A percentile compares a stretch with the other conserved stretches of the same genome.
These are phyloP conservation scores for Dipteronia dyeriana DNA, from an alignment of 345 rosid genomes.

Conservation along the genomic window DNA sequence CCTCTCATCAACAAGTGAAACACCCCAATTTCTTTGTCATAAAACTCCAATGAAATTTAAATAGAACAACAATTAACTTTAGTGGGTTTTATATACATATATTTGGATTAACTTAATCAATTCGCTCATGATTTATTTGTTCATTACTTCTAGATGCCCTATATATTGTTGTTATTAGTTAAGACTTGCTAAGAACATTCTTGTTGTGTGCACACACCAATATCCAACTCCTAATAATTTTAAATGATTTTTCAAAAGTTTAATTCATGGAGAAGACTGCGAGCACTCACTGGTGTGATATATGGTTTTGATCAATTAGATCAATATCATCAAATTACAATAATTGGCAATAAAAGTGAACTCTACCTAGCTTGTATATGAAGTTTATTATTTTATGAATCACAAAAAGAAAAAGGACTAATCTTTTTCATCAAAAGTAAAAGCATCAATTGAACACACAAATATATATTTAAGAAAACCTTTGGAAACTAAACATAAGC, in stretches of 20 bases:
- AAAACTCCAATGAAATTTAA: no score
- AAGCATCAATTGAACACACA: no score
- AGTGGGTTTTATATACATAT: no score
- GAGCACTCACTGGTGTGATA: not conserved
- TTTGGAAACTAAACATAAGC: no score
- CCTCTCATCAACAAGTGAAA: no score
- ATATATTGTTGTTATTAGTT: no score
- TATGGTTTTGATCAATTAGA: no score
- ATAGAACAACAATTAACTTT: not conserved
- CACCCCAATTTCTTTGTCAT: no score
- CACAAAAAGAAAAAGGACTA: no score
- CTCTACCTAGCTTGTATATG: not conserved
- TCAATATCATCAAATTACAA: no score
- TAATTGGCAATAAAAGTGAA: not conserved
- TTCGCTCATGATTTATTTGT: slow-evolving; percentile 1
- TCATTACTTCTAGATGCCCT: not conserved
- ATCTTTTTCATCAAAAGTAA: no score
- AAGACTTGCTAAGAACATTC: not conserved
- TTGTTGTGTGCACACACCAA: not conserved
- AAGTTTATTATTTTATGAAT: no score
- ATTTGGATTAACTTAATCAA: not conserved
- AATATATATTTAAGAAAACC: not conserved
- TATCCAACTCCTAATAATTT: not conserved
- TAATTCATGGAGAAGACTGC: not conserved
- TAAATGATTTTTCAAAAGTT: not conserved